These are phyloP conservation scores for Crithidia bombi DNA, from an alignment of 208 protist genomes.

Conservation along the genomic window DNA sequence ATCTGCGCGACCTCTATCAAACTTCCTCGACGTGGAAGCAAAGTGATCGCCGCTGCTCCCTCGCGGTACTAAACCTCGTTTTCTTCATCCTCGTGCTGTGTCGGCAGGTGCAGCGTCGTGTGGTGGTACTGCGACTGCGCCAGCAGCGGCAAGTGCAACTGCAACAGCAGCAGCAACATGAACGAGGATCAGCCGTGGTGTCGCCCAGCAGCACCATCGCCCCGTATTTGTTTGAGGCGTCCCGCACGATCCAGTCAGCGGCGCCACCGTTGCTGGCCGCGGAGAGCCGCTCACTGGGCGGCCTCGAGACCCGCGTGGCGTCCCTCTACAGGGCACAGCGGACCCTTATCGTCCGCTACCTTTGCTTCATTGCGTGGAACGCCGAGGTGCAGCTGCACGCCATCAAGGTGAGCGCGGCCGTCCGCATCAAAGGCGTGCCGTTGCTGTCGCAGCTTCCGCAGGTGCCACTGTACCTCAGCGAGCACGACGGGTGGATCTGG, in stretches of 20 bases:
- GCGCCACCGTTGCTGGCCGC: neutral
- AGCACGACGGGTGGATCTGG: constrained; percentile 51
- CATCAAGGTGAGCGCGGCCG: constrained; percentile 22
- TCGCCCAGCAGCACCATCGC: constrained; percentile 17
- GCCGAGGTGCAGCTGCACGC: constrained; percentile 46
- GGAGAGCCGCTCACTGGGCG: neutral
- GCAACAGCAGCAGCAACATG: constrained; percentile 1
- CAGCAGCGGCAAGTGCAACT: neutral
- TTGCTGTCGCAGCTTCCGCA: constrained; percentile 36
- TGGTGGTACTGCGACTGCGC: constrained; percentile 1
- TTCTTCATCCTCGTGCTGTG: constrained; percentile 43
- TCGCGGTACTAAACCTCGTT: constrained; percentile 45
- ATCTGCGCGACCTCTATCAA: constrained; percentile 38
- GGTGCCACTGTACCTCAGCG: constrained; percentile 35
- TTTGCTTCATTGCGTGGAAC: constrained; percentile 42
- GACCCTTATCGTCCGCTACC: constrained; percentile 18
- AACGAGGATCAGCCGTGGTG: neutral
- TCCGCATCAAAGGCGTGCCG: constrained; percentile 30
- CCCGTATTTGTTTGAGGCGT: constrained; percentile 9
- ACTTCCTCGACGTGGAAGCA: constrained; percentile 16
- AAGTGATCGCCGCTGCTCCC: constrained; percentile 17
- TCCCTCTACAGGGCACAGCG: constrained; percentile 18
- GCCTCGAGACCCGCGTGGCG: constrained; percentile 1
- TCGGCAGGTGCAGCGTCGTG: constrained; percentile 17
- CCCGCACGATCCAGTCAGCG: neutral